Conservation (phyloP, 805 yeast genomes). For the Ascoidea rubescens region DNA sequence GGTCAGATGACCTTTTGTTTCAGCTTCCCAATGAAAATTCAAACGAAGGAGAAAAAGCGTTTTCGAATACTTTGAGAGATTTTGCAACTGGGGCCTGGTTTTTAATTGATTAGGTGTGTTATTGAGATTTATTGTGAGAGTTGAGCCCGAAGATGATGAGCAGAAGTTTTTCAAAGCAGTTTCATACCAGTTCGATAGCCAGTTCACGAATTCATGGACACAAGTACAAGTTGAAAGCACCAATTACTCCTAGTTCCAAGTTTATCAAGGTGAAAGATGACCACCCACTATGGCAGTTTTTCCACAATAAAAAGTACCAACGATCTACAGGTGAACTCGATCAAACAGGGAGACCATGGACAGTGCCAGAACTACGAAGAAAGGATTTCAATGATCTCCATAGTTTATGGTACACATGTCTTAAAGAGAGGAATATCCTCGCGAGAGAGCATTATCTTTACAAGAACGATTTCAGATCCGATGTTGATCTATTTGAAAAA, state of each 20-base stretch:
- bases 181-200: conserved; percentile 22
- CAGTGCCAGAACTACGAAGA: conserved; percentile 75
- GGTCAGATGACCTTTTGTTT: no score
- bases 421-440: conserved; percentile 70
- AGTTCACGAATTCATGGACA: conserved; percentile 29
- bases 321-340: conserved; percentile 43
- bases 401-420: conserved; percentile 75
- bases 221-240: conserved; percentile 49
- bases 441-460: conserved; percentile 53
- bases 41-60: no score
- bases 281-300: conserved; percentile 95
- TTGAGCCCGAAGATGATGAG: no score
- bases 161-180: conserved; percentile 9
- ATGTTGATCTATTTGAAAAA: conserved; percentile 15
- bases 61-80: no score
- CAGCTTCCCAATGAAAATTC: no score
- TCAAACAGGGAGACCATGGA: conserved; percentile 64
- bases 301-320: conserved; percentile 45
- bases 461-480: conserved; percentile 26
- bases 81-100: no score
- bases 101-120: no score
- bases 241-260: conserved; percentile 70
- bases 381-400: conserved; percentile 89
- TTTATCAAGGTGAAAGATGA: conserved; percentile 63
- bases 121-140: no score